Evolutionary conservation across 2,329 filamentous ascomycete genomes (phyloP).

Genomic region (Ophiostoma australiae): DNA sequence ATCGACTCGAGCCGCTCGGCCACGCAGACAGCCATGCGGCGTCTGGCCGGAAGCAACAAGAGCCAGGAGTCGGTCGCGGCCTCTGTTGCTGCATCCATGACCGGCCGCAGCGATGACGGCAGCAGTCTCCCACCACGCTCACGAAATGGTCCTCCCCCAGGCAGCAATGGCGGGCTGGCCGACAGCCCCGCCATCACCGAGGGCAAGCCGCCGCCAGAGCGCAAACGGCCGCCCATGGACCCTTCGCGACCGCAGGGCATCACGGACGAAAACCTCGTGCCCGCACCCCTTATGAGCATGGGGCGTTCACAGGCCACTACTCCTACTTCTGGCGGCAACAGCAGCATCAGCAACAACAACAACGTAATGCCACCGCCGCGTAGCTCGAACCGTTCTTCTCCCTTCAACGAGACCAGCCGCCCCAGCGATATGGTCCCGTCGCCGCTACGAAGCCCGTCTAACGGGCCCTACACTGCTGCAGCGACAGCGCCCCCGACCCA

Average conservation of each 20-base stretch:
- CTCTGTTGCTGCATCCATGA: conserved; percentile 40
- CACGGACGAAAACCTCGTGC: conserved; percentile 51
- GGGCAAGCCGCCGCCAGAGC: conserved; percentile 52
- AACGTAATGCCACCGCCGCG: conserved; percentile 41
- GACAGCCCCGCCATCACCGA: conserved; percentile 33
- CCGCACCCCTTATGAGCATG: conserved; percentile 54
- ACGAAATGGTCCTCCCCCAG: conserved; percentile 40
- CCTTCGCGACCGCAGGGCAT: conserved; percentile 47
- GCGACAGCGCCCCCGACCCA: not conserved
- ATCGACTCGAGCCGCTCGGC: conserved; percentile 46
- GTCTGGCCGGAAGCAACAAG: conserved; percentile 48
- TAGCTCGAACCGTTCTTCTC: conserved; percentile 35
- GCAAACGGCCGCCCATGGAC: conserved; percentile 63
- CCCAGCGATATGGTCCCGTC: conserved; percentile 20
- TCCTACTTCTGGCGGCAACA: conserved; percentile 34
- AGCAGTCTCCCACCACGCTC: conserved; percentile 47
- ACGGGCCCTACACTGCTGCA: conserved; percentile 10
- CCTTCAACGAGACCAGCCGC: conserved; percentile 14
- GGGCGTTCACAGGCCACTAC: conserved; percentile 35
- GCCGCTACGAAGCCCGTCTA: conserved; percentile 25
- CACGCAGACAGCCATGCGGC: conserved; percentile 41
- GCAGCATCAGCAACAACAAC: conserved; percentile 26
- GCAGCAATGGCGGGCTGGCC: conserved; percentile 30
- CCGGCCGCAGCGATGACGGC: conserved; percentile 46
- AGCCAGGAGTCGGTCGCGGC: conserved; percentile 55